These are phyloP conservation scores for Cryptococcus sp. DNA, from an alignment of 1,284 basidiomycete species.

Conservation along the genomic window DNA sequence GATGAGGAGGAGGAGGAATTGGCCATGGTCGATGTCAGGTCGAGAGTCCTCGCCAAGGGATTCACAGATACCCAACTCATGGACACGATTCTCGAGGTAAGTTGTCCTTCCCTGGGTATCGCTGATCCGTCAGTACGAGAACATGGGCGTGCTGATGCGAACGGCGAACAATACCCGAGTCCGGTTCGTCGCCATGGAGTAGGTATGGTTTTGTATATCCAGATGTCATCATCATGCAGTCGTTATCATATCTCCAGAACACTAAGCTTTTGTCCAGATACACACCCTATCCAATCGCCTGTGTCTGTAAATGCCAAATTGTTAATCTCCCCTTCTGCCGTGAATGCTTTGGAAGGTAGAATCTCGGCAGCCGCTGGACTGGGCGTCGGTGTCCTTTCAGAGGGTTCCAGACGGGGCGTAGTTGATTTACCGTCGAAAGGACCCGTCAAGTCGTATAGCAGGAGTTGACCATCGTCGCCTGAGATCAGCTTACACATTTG, in stretches of 20 bases:
- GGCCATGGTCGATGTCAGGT: slow-evolving; percentile 75
- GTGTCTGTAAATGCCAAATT: slow-evolving; percentile 67
- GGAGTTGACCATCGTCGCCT: slow-evolving; percentile 87
- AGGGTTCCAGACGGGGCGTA: slow-evolving; percentile 49
- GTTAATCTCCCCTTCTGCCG: slow-evolving; percentile 71
- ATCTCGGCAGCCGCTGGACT: slow-evolving; percentile 48
- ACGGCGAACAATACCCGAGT: slow-evolving; percentile 72
- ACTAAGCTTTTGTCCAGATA: slow-evolving; percentile 68
- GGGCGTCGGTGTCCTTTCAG: slow-evolving; percentile 55
- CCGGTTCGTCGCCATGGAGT: slow-evolving; percentile 48
- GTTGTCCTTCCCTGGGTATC: slow-evolving; percentile 27
- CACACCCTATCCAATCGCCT: slow-evolving; percentile 87
- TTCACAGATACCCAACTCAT: slow-evolving; percentile 86
- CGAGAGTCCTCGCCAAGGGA: slow-evolving; percentile 74
- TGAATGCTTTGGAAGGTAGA: slow-evolving; percentile 78
- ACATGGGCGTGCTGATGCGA: slow-evolving; percentile 67
- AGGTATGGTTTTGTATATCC: background rate
- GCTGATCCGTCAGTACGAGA: slow-evolving; percentile 63
- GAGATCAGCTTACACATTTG: slow-evolving; percentile 4
- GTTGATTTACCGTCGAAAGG: slow-evolving; percentile 51
- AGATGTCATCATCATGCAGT: background rate
- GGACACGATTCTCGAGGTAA: slow-evolving; percentile 71
- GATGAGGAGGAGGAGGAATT: slow-evolving; percentile 60
- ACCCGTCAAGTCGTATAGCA: slow-evolving; percentile 73
- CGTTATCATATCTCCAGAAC: too few relatives aligned